A percentile compares a stretch with the other conserved stretches of the same genome.
Conservation (phyloP, 768 basidiomycete genomes). For the Tephrocybe sp. region DNA sequence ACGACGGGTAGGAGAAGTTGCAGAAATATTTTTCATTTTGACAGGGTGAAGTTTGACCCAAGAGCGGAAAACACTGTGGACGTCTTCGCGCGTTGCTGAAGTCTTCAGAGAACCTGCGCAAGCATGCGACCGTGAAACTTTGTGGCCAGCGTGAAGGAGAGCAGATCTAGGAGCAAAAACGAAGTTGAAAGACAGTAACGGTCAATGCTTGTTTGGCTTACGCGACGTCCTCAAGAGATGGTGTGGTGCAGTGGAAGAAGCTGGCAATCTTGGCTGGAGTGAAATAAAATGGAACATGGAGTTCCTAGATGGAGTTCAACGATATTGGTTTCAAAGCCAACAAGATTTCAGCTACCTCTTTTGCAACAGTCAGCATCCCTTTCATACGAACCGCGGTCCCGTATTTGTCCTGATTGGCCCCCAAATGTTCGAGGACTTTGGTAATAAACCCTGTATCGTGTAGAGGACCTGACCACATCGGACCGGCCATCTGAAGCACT, state of each 20-base stretch:
- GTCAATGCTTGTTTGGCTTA: conserved; percentile 37
- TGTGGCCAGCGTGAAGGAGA: conserved; percentile 81
- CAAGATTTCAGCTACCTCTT: conserved; percentile 58
- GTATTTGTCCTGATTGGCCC: conserved; percentile 61
- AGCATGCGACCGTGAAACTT: conserved; percentile 90
- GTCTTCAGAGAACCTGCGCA: conserved; percentile 90
- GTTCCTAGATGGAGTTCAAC: conserved; percentile 51
- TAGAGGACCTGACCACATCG: conserved; percentile 94
- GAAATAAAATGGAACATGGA: conserved; percentile 81
- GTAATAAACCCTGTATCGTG: conserved; percentile 76
- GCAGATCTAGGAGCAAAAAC: conserved; percentile 62
- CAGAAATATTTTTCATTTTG: conserved; percentile 78
- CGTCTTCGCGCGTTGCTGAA: conserved; percentile 62
- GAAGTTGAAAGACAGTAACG: not conserved
- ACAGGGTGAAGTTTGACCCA: conserved; percentile 85
- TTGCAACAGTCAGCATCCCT: conserved; percentile 92
- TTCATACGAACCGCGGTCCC: conserved; percentile 85
- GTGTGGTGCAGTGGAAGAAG: conserved; percentile 79
- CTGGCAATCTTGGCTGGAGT: conserved; percentile 79
- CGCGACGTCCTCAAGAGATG: conserved; percentile 74
- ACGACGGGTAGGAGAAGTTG: conserved; percentile 66
- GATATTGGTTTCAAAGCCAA: not conserved
- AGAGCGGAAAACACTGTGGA: conserved; percentile 84
- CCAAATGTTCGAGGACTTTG: conserved; percentile 75
- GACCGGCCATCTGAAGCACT: conserved; percentile 73